These are phyloP conservation scores for Sanghuangporus weigelae DNA, from an alignment of 1,284 basidiomycete species.

Conservation along the genomic window DNA sequence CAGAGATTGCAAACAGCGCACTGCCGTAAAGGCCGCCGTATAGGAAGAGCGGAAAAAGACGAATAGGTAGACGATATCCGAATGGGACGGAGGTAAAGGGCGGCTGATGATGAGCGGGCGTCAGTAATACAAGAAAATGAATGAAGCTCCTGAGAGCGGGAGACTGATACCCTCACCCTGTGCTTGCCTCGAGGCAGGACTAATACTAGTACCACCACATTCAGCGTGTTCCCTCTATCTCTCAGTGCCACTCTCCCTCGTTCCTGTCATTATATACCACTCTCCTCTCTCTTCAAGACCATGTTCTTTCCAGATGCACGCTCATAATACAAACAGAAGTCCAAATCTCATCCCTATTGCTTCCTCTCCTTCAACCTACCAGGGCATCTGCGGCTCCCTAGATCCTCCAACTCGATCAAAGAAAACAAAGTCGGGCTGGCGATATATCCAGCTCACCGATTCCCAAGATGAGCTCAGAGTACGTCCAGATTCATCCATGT, in stretches of 20 bases:
- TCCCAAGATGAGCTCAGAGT: slow-evolving; percentile 70
- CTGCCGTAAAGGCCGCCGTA: background rate
- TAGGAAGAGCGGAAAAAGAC: background rate
- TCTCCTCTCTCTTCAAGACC: slow-evolving; percentile 2
- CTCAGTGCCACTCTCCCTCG: background rate
- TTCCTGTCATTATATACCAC: background rate
- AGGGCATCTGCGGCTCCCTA: slow-evolving; percentile 65
- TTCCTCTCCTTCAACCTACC: slow-evolving; percentile 8
- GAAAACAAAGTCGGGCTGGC: slow-evolving; percentile 49
- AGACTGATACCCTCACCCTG: background rate
- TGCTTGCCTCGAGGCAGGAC: slow-evolving; percentile 3
- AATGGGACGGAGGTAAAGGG: background rate
- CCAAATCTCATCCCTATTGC: slow-evolving; percentile 22
- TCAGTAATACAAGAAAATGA: background rate
- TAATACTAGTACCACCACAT: no score
- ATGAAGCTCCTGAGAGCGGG: background rate
- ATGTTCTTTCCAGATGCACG: slow-evolving; percentile 19
- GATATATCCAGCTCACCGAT: slow-evolving; percentile 69
- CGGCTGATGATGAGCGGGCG: background rate
- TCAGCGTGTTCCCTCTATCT: background rate
- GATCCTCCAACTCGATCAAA: slow-evolving; percentile 48
- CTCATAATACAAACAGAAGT: slow-evolving; percentile 23
- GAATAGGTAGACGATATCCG: background rate
- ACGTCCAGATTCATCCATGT: slow-evolving; percentile 13
- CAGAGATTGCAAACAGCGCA: background rate